These are phyloP conservation scores for Penicillium lagena DNA, from an alignment of 495 filamentous ascomycete species.

Conservation along the genomic window DNA sequence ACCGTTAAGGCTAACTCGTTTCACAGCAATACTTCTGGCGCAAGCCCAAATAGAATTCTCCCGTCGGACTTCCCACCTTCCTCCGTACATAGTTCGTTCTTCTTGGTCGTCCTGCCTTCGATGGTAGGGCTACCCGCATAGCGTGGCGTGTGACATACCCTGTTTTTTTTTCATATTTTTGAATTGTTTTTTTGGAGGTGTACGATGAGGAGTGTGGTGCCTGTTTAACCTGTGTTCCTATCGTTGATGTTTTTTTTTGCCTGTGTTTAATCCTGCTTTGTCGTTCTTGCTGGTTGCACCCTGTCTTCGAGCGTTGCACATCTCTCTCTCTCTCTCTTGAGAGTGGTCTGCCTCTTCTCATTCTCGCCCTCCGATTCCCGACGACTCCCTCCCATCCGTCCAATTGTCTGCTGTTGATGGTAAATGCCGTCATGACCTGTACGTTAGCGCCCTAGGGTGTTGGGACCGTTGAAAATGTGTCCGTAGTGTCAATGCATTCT, in stretches of 20 bases:
- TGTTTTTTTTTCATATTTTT: constrained; percentile 25
- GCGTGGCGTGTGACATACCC: constrained; percentile 49
- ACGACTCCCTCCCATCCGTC: not conserved
- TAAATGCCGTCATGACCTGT: constrained; percentile 17
- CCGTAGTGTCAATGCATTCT: not conserved
- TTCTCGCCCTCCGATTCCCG: not conserved
- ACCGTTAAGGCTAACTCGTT: constrained; percentile 7
- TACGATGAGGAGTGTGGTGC: not conserved
- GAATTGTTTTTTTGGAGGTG: not conserved
- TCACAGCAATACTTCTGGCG: constrained; percentile 91
- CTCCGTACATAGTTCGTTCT: constrained; percentile 40
- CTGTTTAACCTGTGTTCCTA: not conserved
- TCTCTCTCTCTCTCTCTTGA: constrained; percentile 1
- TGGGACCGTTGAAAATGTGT: constrained; percentile 2
- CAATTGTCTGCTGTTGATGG: not conserved
- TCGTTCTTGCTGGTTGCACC: not conserved
- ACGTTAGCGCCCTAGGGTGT: constrained; percentile 7
- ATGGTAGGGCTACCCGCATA: constrained; percentile 33
- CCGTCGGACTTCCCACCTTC: constrained; percentile 9
- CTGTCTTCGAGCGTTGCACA: constrained; percentile 4
- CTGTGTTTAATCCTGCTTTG: not conserved
- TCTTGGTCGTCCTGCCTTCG: constrained; percentile 17
- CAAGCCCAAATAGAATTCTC: constrained; percentile 53
- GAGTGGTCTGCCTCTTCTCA: not conserved
- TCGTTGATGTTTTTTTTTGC: not conserved